Base-by-base conservation (phyloP, 2,329 filamentous ascomycete genomes). In the Trichoderma atrobrunneum region DNA sequence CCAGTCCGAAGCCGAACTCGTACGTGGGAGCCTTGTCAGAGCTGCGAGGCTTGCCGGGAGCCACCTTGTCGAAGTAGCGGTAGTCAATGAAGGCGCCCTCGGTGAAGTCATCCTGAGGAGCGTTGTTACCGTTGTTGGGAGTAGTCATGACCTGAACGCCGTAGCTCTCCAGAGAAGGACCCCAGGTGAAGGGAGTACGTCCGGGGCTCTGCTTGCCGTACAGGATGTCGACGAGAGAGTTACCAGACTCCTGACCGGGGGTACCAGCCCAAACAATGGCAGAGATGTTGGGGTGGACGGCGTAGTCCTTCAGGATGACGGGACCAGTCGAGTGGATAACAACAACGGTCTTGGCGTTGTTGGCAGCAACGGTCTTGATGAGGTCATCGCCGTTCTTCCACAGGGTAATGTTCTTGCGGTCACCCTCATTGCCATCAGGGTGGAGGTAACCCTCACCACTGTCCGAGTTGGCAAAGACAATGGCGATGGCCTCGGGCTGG, bases 401-500 rank as follows among this genome's bases (percentile, higher is more conserved):
- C 0, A 97, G 85, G 0, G 94, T 97, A 48, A 99, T 86, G 82
- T 99, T 98, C 78, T 95, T 94, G 68, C 96, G 91, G 81, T 98
- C 95, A 72, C 96, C 96, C 72, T 87, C 85, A 80, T 98, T 98
- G 69, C 89, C 92, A 74, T 95, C 95, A 1, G 97, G 88, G 32
- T 83, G 87, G 78, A 98, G 94, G 83, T 89, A 98, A 7, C 93
- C 94, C 82, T 98, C 96, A 68, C 95, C 95, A 4, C 92, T 89
- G 79, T 95, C 87, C 16, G 94, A 91, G 76, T 97, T 97, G 78
- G 93, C 95, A 77, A 98, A 98, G 12, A 98, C 94, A 56, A 99
- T 87, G 74, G 95, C 85, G 0, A 91, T 90, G 16, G 89, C 90
- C 72, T 90, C 84, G n/a, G 88, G 85, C 76, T 92, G 87, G 10